Percentiles rank a stretch among this genome's conserved stretches.
Evolutionary conservation across 768 basidiomycete species (phyloP).

Genomic region (Neoboletus magnificus): DNA sequence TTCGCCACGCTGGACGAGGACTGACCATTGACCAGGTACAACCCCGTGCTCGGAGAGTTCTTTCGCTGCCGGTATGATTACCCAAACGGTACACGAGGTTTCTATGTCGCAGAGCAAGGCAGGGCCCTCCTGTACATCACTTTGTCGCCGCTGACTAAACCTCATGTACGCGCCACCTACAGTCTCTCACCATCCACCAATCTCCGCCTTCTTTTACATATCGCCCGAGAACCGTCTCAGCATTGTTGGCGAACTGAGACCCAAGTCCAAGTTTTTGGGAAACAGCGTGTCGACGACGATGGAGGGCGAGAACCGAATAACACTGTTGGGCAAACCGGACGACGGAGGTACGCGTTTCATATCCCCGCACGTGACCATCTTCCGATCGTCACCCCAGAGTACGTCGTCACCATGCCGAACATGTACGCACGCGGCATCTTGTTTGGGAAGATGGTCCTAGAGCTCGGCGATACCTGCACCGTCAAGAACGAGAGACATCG

Average conservation of each 20-base stretch:
- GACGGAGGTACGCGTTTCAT: constrained; percentile 68
- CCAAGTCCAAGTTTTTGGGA: constrained; percentile 94
- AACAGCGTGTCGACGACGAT: constrained; percentile 95
- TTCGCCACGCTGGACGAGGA: not conserved
- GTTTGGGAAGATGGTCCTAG: constrained; percentile 93
- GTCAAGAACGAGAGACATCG: constrained; percentile 81
- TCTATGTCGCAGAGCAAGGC: constrained; percentile 97
- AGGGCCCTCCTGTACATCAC: not conserved
- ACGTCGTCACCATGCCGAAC: constrained; percentile 94
- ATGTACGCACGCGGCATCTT: constrained; percentile 91
- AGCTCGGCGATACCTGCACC: constrained; percentile 85
- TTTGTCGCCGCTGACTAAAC: constrained; percentile 3
- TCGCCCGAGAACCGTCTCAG: constrained; percentile 85
- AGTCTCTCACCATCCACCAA: constrained; percentile 95
- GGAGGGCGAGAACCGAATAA: constrained; percentile 93
- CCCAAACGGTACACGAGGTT: constrained; percentile 85
- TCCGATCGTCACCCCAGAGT: constrained; percentile 46
- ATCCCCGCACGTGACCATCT: not conserved
- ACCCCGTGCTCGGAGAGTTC: constrained; percentile 96
- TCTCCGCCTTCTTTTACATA: constrained; percentile 94
- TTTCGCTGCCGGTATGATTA: constrained; percentile 97
- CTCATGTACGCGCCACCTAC: constrained; percentile 5
- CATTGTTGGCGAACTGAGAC: constrained; percentile 90
- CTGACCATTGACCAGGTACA: constrained; percentile 58
- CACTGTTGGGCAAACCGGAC: constrained; percentile 74